These are phyloP conservation scores for Kingdonia uniflora DNA, from an alignment of 164 flowering plant genomes.

Conservation along the genomic window DNA sequence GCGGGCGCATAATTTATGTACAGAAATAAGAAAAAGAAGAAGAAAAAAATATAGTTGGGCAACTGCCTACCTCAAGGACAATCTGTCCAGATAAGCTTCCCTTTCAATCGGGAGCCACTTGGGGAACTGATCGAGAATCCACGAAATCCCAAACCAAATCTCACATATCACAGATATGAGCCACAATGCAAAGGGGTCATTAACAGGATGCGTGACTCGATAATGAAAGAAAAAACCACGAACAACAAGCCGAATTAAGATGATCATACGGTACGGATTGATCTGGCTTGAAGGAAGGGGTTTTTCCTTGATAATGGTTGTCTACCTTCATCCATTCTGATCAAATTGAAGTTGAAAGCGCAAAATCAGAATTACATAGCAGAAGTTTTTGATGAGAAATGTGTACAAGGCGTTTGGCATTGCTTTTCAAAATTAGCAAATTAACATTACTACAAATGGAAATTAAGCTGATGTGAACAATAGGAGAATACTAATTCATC, in stretches of 20 bases:
- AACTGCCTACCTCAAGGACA: conserved; percentile 40
- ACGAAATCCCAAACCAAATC: conserved; percentile 57
- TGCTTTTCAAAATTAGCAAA: no score
- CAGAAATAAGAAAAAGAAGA: neutral
- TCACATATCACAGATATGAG: conserved; percentile 59
- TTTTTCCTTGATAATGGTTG: conserved; percentile 58
- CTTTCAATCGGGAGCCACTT: conserved; percentile 60
- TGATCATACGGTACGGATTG: conserved; percentile 57
- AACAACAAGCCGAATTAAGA: conserved; percentile 49
- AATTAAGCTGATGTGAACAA: no score
- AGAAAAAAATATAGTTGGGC: neutral
- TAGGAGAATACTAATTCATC: no score
- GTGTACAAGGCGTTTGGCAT: no score
- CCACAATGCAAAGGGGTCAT: conserved; percentile 53
- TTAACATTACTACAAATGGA: no score
- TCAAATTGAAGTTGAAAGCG: conserved; percentile 5
- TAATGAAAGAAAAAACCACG: conserved; percentile 59
- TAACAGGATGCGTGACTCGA: conserved; percentile 46
- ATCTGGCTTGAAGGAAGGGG: conserved; percentile 53
- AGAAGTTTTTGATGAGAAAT: no score
- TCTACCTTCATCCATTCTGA: conserved; percentile 63
- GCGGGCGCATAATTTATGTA: no score
- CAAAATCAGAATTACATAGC: no score
- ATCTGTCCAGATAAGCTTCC: conserved; percentile 57
- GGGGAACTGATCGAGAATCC: conserved; percentile 69